Evolutionary conservation across 768 basidiomycete genomes (phyloP).

Genomic region (Filobasidium wieringae): DNA sequence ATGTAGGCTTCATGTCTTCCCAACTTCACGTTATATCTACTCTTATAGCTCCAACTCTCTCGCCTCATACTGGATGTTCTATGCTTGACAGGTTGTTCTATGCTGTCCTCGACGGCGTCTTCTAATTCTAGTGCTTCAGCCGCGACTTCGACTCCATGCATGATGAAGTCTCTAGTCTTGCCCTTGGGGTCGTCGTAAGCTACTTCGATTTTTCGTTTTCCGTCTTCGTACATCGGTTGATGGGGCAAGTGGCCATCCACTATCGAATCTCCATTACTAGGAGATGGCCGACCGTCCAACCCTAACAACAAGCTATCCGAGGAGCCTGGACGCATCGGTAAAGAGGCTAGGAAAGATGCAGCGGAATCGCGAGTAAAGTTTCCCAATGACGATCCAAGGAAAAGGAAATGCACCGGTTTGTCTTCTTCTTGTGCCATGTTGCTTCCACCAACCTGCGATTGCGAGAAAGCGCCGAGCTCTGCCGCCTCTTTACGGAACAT

Average conservation of each 20-base stretch:
- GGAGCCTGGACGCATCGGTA: slow-evolving; percentile 58
- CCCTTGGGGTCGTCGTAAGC: slow-evolving; percentile 79
- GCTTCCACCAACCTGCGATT: not conserved
- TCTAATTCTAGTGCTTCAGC: slow-evolving; percentile 51
- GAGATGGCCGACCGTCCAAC: slow-evolving; percentile 59
- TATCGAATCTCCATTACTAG: slow-evolving; percentile 1
- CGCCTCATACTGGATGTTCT: not conserved
- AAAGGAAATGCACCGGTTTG: slow-evolving; percentile 66
- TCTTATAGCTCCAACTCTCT: slow-evolving; percentile 56
- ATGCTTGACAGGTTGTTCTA: not conserved
- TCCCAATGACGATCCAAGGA: slow-evolving; percentile 82
- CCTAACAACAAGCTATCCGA: slow-evolving; percentile 76
- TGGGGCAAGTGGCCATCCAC: not conserved
- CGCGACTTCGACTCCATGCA: slow-evolving; percentile 68
- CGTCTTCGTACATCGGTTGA: slow-evolving; percentile 40
- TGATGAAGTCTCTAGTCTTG: slow-evolving; percentile 61
- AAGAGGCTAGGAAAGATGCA: slow-evolving; percentile 57
- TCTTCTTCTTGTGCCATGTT: not conserved
- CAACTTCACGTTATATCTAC: slow-evolving; percentile 45
- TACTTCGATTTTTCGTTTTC: slow-evolving; percentile 55
- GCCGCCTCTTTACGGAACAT: slow-evolving; percentile 41
- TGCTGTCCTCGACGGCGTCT: not conserved
- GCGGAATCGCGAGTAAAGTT: slow-evolving; percentile 70
- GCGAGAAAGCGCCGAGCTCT: slow-evolving; percentile 25
- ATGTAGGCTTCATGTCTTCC: slow-evolving; percentile 75